These are phyloP conservation scores for Citrus sp. DNA, from an alignment of 345 rosid species.

Conservation along the genomic window DNA sequence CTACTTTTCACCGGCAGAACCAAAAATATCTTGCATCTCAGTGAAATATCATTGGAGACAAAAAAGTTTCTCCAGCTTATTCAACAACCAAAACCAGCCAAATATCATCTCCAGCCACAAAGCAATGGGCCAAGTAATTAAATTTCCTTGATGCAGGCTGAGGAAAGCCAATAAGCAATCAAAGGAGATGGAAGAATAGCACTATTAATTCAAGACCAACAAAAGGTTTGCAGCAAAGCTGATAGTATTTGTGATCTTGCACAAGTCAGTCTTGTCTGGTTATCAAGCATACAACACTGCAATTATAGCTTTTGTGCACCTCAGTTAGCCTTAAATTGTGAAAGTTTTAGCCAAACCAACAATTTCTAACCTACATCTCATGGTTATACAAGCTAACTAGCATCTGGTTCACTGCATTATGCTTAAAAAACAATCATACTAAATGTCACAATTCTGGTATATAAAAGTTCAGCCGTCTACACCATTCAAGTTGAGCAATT, in stretches of 20 bases:
- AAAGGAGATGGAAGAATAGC: background rate
- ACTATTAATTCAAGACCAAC: background rate
- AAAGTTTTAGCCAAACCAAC: background rate
- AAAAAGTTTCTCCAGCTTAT: background rate
- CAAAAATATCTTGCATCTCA: background rate
- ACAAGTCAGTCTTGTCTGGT: background rate
- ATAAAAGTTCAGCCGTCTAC: background rate
- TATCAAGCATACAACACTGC: background rate
- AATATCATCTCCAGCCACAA: background rate
- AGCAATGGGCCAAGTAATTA: background rate
- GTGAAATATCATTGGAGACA: background rate
- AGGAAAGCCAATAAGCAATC: background rate
- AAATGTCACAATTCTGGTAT: background rate
- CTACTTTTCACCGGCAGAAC: background rate
- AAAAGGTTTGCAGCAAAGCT: background rate
- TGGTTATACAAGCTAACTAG: background rate
- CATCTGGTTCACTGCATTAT: background rate
- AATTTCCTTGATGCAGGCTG: background rate
- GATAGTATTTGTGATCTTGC: background rate
- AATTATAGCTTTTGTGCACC: background rate
- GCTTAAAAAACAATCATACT: background rate
- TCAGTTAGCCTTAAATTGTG: background rate
- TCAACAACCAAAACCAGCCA: background rate
- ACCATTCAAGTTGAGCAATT: background rate
- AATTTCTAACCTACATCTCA: background rate